Conservation (phyloP, 345 rosid genomes). For the Acer campestre region DNA sequence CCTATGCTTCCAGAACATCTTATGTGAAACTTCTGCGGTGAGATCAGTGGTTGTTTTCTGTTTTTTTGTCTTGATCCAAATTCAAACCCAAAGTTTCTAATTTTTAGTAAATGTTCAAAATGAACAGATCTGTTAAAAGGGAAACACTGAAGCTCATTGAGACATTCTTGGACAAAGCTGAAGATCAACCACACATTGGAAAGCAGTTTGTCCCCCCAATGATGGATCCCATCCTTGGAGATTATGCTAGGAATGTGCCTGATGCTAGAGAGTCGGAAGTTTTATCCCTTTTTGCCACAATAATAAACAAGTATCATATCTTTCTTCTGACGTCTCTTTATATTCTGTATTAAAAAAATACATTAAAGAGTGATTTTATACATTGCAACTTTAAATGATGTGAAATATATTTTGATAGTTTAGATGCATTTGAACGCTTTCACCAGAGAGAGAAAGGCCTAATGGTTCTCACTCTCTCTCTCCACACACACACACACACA, state of each 20-base stretch:
- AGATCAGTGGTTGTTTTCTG: conserved; percentile 23
- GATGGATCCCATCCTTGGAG: conserved; percentile 99
- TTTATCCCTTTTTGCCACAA: conserved; percentile 93
- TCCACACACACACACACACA: background rate
- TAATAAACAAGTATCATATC: conserved; percentile 84
- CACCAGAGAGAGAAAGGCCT: background rate
- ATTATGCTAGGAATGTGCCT: conserved; percentile 95
- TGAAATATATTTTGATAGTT: background rate
- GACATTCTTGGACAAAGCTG: conserved; percentile 99
- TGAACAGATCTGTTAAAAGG: conserved; percentile 91
- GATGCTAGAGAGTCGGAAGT: conserved; percentile 99
- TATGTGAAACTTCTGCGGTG: conserved; percentile 92
- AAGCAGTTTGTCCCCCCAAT: conserved; percentile 99
- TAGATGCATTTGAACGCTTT: background rate
- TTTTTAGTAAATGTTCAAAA: conserved; percentile 16
- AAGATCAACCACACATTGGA: conserved; percentile 94
- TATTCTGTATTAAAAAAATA: background rate
- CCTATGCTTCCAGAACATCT: conserved; percentile 84
- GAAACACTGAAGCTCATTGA: conserved; percentile 97
- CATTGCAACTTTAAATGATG: background rate
- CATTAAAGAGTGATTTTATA: background rate
- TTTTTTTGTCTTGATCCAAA: conserved; percentile 1
- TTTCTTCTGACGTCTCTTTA: background rate
- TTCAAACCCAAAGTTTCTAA: background rate
- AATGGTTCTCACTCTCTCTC: background rate